Conservation (phyloP, 2,329 filamentous ascomycete genomes). For the Decorospora gaudefroyi region DNA sequence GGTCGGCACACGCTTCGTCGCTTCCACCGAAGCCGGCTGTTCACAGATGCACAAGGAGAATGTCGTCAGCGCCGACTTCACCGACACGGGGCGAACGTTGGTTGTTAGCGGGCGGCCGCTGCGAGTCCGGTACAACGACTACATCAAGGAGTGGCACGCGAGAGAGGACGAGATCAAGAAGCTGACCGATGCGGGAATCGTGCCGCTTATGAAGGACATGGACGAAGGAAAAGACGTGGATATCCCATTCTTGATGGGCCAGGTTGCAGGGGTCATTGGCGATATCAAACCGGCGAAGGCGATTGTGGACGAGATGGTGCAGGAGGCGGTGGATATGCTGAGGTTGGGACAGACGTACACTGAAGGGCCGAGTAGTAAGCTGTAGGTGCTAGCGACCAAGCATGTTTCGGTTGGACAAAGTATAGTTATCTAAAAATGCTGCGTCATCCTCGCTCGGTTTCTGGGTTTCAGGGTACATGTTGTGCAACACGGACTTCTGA, state of each 20-base stretch:
- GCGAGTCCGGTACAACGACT: conserved; percentile 80
- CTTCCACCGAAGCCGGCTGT: conserved; percentile 77
- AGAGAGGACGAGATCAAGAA: conserved; percentile 73
- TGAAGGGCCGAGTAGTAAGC: conserved; percentile 38
- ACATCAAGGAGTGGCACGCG: conserved; percentile 79
- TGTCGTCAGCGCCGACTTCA: conserved; percentile 77
- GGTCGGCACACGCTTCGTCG: conserved; percentile 93
- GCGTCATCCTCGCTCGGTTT: conserved; percentile 3
- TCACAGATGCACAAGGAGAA: conserved; percentile 81
- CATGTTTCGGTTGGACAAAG: not conserved
- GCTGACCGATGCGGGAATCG: conserved; percentile 74
- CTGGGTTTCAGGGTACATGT: not conserved
- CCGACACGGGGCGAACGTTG: conserved; percentile 80
- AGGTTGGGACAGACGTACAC: conserved; percentile 45
- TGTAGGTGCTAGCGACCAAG: conserved; percentile 25
- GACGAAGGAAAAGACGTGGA: conserved; percentile 83
- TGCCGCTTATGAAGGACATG: conserved; percentile 81
- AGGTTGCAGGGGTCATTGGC: conserved; percentile 78
- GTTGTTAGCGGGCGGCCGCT: conserved; percentile 82
- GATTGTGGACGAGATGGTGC: conserved; percentile 91
- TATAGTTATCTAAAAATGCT: not conserved
- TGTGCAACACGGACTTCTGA: conserved; percentile 8
- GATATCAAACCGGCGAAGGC: conserved; percentile 78
- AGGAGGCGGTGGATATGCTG: conserved; percentile 48
- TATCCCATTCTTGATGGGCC: conserved; percentile 88